Evolutionary conservation across 495 filamentous ascomycete species (phyloP), one percentile per base, ranked within the genome.

Genomic region (Pyronema domesticum): DNA sequence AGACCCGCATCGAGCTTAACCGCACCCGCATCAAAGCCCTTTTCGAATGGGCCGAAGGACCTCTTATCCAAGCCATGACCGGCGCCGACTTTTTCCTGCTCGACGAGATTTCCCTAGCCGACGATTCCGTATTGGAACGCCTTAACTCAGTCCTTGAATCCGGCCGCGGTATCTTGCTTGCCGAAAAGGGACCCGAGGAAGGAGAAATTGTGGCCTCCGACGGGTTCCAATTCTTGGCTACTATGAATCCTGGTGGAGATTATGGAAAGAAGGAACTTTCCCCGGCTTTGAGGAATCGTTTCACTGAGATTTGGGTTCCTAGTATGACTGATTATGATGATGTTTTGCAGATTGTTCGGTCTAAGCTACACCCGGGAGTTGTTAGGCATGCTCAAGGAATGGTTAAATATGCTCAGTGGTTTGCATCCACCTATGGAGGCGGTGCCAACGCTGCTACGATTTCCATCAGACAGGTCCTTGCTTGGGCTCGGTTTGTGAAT

Each of bases 251-350:
- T 7, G 93, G 91, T 37, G 93, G 93, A 53, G 93, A 99, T 62
- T 96, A 95, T 66, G 93, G 93, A 53, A 99, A 99, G 65, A 82
- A 83, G 59, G 93, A 99, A 67, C 79, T 99, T 45, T 96, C 93
- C 3, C 89, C 89, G 5, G 93, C 93, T 19, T 72, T 99, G 51
- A 77, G 93, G 19, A 96, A 99, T 65, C 82, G 93, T 40, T 95
- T 99, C 70, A 99, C 93, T 0, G 93, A 99, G 65, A 94, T 99
- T 17, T 99, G 93, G 93, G 93, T 95, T 0, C 87, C 91, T 3
- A 73, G 87, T 3, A 70, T 84, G 44, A 83, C 84, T 0, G 85
- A 91, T 42, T 73, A 75, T 37, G 80, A 88, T 30, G 93, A 99
- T 63, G 80, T 95, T 23, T 68, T 88, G 35, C 83, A 91, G 44